Base-by-base conservation (phyloP, 495 filamentous ascomycete species). In the Venustampulla echinocandica region DNA sequence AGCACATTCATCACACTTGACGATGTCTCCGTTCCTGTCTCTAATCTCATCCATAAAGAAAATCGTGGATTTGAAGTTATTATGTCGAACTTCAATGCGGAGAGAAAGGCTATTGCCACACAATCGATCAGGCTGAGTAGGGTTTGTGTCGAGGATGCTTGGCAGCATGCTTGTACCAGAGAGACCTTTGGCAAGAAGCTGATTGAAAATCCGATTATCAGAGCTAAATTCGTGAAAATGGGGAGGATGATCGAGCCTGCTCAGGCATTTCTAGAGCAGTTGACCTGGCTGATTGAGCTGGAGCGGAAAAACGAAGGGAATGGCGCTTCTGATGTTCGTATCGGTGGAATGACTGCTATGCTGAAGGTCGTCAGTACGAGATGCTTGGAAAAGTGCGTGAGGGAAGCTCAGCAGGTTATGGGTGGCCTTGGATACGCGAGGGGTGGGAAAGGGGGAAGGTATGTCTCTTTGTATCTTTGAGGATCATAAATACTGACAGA, bases 11-110 rank as follows among this genome's bases (percentile, higher is more conserved):
- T 74, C 27, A 65, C 66, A 22, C 58, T 74, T 9, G 66, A 71
- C n/a, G 65, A 72, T 37, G 69, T 74, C 2, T 52, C 47, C 10
- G 70, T 74, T 14, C 67, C 69, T 5, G 56, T 64, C 18, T 64
- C 63, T 15, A 63, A 73, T 40, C 56, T 69, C 0, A 60, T 74
- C 2, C 66, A 67, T 10, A 58, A 64, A 40, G 70, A 72, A 48
- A 71, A 73, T 48, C 62, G 66, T 15, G 70, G 70, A 1, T 74
- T 74, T 45, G 60, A 62, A 13, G 58, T 71, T 2, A 70, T 74
- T 47, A 71, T 74, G 70, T 71, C 34, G 64, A 70, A 73, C 52
- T 73, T 74, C 52, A 71, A 74, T 39, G 61, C 69, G 6, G 70
- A 73, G 46, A 64, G 70, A 1, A 62, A 70, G 7, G 47, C 55